Evolutionary conservation across 2,329 filamentous ascomycete species (phyloP), one percentile per base, ranked within the genome.

Genomic region (Scorias spongiosa): DNA sequence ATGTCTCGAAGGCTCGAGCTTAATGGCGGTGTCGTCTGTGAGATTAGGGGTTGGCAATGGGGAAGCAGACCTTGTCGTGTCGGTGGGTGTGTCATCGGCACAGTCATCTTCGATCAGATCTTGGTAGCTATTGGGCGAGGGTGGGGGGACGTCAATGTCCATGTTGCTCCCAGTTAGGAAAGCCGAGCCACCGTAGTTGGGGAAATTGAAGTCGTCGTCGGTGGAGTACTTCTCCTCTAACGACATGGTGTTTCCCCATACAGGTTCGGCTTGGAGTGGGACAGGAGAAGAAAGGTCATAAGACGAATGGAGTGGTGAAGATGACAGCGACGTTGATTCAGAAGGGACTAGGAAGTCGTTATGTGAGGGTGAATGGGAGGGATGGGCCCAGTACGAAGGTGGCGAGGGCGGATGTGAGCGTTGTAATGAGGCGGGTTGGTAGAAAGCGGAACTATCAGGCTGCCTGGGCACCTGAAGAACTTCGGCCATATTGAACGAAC

Each of bases 1-100:
- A 64, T 94, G 86, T 51, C 86, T 74, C 39, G 87, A 87, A 1
- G 86, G 86, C 55, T 82, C 77, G 29, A 71, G 72, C 49, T 78
- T 75, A 32, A 93, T 71, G 10, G 81, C 81, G 9, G 79, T 82
- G 61, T 94, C 87, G 54, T 94, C 87, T 51, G 83, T 81, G 8
- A 82, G 81, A 29, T 78, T 72, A 39, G 78, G 73, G 8, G 65
- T 65, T 28, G 70, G 52, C 28, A 75, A 66, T 12, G 78, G 71
- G 2, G 74, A 75, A 46, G 75, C 75, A 5, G 79, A 75, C 32
- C 72, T 48, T n/a, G 63, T 64, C 7, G 76, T 73, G 36, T 75
- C 71, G 39, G 71, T 69, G 28, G 74, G 71, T n/a, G 49, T 53
- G 48, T 48, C 49, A 51, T 42, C 45, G 39, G 44, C 39, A 34